Evolutionary conservation across 2,329 filamentous ascomycete species (phyloP).

Genomic region (Capronia epimyces): DNA sequence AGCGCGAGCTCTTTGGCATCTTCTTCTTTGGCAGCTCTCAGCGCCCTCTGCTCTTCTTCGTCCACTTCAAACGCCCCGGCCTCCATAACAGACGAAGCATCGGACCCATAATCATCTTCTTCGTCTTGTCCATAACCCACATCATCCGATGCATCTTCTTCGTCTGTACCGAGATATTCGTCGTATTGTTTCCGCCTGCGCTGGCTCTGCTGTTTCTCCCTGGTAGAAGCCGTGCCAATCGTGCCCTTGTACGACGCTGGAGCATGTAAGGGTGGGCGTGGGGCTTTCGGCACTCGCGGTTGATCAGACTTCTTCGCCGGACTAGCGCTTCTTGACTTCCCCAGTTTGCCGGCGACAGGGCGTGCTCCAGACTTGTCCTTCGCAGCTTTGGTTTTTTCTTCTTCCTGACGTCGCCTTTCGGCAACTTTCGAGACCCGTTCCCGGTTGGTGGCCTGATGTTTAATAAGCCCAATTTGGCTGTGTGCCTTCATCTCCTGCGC

Average conservation of each 20-base stretch:
- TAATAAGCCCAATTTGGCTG: conserved; percentile 47
- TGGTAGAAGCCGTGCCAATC: conserved; percentile 34
- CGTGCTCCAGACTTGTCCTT: conserved; percentile 34
- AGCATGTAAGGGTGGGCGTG: conserved; percentile 25
- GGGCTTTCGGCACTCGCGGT: conserved; percentile 20
- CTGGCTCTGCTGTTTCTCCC: conserved; percentile 31
- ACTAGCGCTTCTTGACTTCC: conserved; percentile 23
- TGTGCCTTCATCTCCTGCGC: conserved; percentile 39
- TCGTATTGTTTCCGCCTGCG: conserved; percentile 27
- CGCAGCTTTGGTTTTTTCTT: conserved; percentile 42
- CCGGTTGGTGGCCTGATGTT: conserved; percentile 50
- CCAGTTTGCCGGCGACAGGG: conserved; percentile 17
- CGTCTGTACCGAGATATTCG: conserved; percentile 45
- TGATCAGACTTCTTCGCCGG: conserved; percentile 33
- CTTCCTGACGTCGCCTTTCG: conserved; percentile 43
- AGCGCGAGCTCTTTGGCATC: conserved; percentile 43
- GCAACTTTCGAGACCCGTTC: conserved; percentile 51
- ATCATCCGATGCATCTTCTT: conserved; percentile 42
- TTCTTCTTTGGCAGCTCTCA: conserved; percentile 40
- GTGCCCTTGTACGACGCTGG: conserved; percentile 40
- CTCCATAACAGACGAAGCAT: conserved; percentile 48
- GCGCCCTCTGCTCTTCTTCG: conserved; percentile 41
- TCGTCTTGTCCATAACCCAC: conserved; percentile 36
- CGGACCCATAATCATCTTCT: conserved; percentile 41
- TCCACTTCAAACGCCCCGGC: conserved; percentile 45